Evolutionary conservation across 2,329 filamentous ascomycete genomes (phyloP), one percentile per base, ranked within the genome.

Genomic region (Colletotrichum chrysophilum): DNA sequence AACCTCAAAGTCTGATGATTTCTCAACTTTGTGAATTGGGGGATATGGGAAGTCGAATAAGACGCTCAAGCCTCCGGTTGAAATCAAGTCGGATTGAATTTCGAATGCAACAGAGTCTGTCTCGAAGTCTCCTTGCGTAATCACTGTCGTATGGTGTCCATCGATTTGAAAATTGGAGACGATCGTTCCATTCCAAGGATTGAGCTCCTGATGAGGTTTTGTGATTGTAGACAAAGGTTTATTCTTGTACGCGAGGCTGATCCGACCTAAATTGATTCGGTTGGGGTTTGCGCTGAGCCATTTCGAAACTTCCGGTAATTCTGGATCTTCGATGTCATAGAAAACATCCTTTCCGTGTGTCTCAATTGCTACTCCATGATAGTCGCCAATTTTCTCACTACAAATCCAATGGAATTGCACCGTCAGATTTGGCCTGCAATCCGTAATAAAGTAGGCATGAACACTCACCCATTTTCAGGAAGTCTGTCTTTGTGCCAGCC

Each of bases 211-310:
- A 4, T 71, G 55, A 1, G 81, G 82, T 5, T 82, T 66, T 2
- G 78, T 76, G n/a, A 87, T 82, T 3, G 81, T 78, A 2, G 79
- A 77, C 2, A 87, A 77, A 2, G 81, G 82, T 14, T 75, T 52
- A 1, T 78, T 80, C 18, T 80, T 79, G 38, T 86, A 86, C 32
- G 78, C 81, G 6, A 88, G 81, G 1, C 86, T 85, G 14, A 87
- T 84, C 7, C 84, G 82, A 6, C 85, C 86, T 2, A 87, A 79
- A 65, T 87, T 88, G 32, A 88, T 80, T 4, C 86, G 82, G 36
- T 88, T 86, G 1, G 85, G 86, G 61, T 87, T 88, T 30, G 85
- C 84, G 60, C 89, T 89, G 36, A 91, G 80, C 89, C 89, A 91
- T 74, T 90, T 86, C 5, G 87, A 65, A 16, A 43, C 24, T 26